Percentiles rank a stretch among this genome's conserved stretches.
phyloP scores from a whole-genome alignment of 768 basidiomycete genomes.

The Kwoniella sp. region DNA sequence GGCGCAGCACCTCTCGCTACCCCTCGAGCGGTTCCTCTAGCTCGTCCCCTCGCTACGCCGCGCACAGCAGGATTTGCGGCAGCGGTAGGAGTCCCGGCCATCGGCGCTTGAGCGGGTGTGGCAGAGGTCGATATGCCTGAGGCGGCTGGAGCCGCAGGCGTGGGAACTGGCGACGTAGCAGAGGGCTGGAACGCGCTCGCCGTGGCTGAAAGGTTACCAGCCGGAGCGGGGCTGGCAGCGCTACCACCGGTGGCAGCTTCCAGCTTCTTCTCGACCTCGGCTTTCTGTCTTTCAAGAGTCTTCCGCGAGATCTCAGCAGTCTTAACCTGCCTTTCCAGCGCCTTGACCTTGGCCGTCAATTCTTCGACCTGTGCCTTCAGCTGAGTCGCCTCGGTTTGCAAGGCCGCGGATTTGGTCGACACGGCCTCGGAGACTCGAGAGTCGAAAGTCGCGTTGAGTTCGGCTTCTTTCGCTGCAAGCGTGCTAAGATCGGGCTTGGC shows the following conservation, averaged over 20 bases:
- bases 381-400: slow-evolving; percentile 13
- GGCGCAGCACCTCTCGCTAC: slow-evolving; percentile 26
- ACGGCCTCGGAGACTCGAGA: slow-evolving; percentile 29
- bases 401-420: slow-evolving; percentile 19
- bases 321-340: slow-evolving; percentile 39
- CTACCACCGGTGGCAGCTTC: slow-evolving; percentile 29
- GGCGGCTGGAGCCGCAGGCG: slow-evolving; percentile 4
- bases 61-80: slow-evolving; percentile 6
- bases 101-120: slow-evolving; percentile 15
- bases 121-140: slow-evolving; percentile 12
- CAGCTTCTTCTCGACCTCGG: slow-evolving; percentile 41
- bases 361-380: slow-evolving; percentile 38
- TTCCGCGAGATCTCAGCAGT: slow-evolving; percentile 48
- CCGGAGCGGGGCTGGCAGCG: slow-evolving; percentile 6
- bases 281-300: slow-evolving; percentile 46
- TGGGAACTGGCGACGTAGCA: neutral
- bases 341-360: slow-evolving; percentile 38
- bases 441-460: slow-evolving; percentile 30
- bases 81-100: neutral
- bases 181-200: slow-evolving; percentile 30
- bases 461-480: slow-evolving; percentile 29
- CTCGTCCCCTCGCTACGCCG: slow-evolving; percentile 25
- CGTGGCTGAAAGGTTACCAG: slow-evolving; percentile 19
- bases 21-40: slow-evolving; percentile 28
- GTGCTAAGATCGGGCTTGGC: slow-evolving; percentile 1